phyloP scores from a whole-genome alignment of 176 grass and related monocot genomes.

The Avena insularis region DNA sequence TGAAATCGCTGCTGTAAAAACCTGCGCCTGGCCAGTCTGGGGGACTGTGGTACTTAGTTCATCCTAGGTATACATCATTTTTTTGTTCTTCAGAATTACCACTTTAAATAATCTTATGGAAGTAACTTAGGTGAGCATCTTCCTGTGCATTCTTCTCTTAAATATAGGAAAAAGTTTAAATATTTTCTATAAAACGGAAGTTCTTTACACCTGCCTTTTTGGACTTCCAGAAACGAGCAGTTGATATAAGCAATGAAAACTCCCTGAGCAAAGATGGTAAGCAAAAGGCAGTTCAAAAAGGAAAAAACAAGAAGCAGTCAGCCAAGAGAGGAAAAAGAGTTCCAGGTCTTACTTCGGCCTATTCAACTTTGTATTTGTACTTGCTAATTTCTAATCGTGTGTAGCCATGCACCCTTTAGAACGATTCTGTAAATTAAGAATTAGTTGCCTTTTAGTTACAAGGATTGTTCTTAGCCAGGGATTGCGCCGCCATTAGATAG shows the following conservation, averaged over 20 bases:
- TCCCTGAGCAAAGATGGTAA: slow-evolving; percentile 46
- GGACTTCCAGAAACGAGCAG: slow-evolving; percentile 43
- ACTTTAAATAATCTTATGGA: slow-evolving; percentile 31
- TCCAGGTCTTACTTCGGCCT: slow-evolving; percentile 56
- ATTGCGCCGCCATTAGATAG: slow-evolving; percentile 24
- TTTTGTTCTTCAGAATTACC: slow-evolving; percentile 12
- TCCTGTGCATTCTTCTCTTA: slow-evolving; percentile 20
- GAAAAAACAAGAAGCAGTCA: slow-evolving; percentile 52
- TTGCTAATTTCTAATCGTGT: background rate
- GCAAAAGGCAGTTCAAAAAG: slow-evolving; percentile 37
- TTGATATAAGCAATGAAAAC: slow-evolving; percentile 37
- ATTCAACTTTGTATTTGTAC: slow-evolving; percentile 31
- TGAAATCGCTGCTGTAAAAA: slow-evolving; percentile 17
- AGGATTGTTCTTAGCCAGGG: slow-evolving; percentile 12
- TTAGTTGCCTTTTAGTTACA: slow-evolving; percentile 24
- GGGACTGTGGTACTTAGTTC: background rate
- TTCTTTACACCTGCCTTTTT: slow-evolving; percentile 32
- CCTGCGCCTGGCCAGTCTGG: background rate
- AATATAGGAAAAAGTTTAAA: slow-evolving; percentile 18
- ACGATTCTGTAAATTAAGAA: background rate
- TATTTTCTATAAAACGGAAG: background rate
- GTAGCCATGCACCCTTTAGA: background rate
- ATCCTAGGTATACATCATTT: slow-evolving; percentile 7
- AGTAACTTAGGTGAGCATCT: background rate
- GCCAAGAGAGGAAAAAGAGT: slow-evolving; percentile 45